phyloP scores from a whole-genome alignment of 441 rosid genomes.

The Aleurites moluccanus region DNA sequence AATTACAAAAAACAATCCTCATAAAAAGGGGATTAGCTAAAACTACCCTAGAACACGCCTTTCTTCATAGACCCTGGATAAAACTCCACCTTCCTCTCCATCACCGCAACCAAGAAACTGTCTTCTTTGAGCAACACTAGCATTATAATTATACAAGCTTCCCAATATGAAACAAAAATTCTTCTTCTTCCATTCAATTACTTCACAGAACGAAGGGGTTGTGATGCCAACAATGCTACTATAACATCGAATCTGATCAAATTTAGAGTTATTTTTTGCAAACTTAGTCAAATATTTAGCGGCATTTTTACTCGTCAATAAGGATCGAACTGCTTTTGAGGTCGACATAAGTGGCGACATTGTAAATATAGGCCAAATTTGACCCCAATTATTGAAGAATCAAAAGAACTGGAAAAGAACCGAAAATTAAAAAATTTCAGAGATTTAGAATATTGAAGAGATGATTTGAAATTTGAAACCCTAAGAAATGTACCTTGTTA shows the following conservation, averaged over 20 bases:
- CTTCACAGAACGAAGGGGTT: too few species aligned
- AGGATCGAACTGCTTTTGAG: constrained; percentile 42
- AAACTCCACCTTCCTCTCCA: constrained; percentile 78
- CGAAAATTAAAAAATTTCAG: neutral
- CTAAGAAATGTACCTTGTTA: neutral
- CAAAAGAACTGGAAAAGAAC: neutral
- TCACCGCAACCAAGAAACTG: constrained; percentile 94
- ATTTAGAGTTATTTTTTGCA: constrained; percentile 23
- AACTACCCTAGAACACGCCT: constrained; percentile 77
- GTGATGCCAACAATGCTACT: constrained; percentile 42
- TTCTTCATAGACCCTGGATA: constrained; percentile 87
- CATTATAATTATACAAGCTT: constrained; percentile 12
- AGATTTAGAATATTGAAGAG: neutral
- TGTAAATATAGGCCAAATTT: constrained; percentile 11
- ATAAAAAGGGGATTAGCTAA: neutral
- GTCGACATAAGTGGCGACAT: constrained; percentile 64
- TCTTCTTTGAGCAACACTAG: constrained; percentile 47
- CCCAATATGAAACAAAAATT: constrained; percentile 18
- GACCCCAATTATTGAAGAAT: neutral
- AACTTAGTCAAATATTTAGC: constrained; percentile 29
- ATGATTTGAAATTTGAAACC: neutral
- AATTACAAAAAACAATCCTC: neutral
- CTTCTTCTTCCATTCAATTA: constrained; percentile 23
- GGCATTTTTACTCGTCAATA: constrained; percentile 41
- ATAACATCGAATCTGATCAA: constrained; percentile 39